Base-by-base conservation (phyloP, 768 basidiomycete genomes). In the Cyclocybe aegerita region DNA sequence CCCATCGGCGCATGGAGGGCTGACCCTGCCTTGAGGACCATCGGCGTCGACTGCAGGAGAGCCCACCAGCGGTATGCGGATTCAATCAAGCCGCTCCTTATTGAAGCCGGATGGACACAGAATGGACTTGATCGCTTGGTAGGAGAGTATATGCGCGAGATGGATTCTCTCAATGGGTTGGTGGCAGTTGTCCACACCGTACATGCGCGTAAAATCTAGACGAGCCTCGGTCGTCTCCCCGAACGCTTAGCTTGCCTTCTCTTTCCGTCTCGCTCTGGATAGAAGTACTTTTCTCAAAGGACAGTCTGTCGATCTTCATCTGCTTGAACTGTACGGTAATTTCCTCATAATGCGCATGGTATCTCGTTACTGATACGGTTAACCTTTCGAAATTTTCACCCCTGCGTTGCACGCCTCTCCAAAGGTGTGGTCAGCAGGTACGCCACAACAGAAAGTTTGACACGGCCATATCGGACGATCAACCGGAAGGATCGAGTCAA, bases 1-100 rank as follows among this genome's bases (percentile, higher is more conserved):
- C 85, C 85, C 7, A 70, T 88, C 16, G 87, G 86, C 4, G 64
- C 67, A 7, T 85, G 82, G 85, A 70, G 66, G 41, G 33, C 41
- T 0, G 70, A 78, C 43, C 56, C 67, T 2, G 46, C 43, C 29
- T 51, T 70, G 58, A 64, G 54, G 53, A 36, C 43, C 9, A 57
- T 85, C 1, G 86, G 85, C 1, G 63, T 53, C 30, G 65, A 56
- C 1, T 75, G 75, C 56, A 69, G 76, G 29, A 63, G 59, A 2
- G 65, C 67, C 6, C 69, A 78, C 52, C 56, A 61, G 30, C 60
- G 66, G 16, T 83, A 80, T 42, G 73, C 78, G 4, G 67, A 76
- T 12, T 80, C 80, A 15, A 65, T 82, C 46, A 74, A 64, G 50
- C 74, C 77, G 0, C 56, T 87, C 46, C 60, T 88, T 39, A 48